Evolutionary conservation across 139 green algal genomes (phyloP), one percentile per base, ranked within the genome.

Genomic region (Desmodesmus armatus): DNA sequence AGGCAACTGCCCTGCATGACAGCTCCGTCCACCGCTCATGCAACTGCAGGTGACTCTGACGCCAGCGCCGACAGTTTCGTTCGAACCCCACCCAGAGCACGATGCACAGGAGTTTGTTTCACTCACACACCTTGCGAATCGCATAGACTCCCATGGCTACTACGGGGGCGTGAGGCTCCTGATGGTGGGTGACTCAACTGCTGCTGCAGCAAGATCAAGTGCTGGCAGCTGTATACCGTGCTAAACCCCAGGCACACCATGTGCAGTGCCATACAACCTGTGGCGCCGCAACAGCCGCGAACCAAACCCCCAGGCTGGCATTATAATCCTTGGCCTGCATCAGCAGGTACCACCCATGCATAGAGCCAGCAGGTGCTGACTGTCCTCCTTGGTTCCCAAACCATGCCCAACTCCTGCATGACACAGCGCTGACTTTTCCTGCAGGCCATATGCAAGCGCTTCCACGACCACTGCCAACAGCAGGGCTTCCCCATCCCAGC

Each of bases 161-260:
- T 95, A 96, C 86, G 96, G 96, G 1, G 96, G 96, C 11, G 74
- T 97, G 7, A 90, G 95, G 51, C 88, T 98, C 21, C 88, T 98
- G 23, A 89, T 85, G 88, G 91, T 94, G 35, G 13, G 21, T 74
- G 27, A n/a, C 1, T 19, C 0, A 27, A 27, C 65, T 74, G 31
- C 25, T 69, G 27, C 60, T 37, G 13, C 60, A 69, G 60, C 31
- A 55, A 31, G 53, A 19, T n/a, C 17, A 67, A 66, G 51, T 7
- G 39, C 13, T 27, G 47, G 55, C n/a, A 76, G 37, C 37, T 53
- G 72, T 15, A 47, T 9, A 33, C 4, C 19, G 29, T 29, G n/a
- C n/a, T n/a, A n/a, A n/a, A n/a, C n/a, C n/a, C n/a, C n/a, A n/a
- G n/a, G n/a, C 25, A 23, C 17, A 27, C 62, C 21, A 27, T n/a